Evolutionary conservation across 2,329 filamentous ascomycete species (phyloP), one percentile per base, ranked within the genome.

Genomic region (Gaeumannomyces sp.): DNA sequence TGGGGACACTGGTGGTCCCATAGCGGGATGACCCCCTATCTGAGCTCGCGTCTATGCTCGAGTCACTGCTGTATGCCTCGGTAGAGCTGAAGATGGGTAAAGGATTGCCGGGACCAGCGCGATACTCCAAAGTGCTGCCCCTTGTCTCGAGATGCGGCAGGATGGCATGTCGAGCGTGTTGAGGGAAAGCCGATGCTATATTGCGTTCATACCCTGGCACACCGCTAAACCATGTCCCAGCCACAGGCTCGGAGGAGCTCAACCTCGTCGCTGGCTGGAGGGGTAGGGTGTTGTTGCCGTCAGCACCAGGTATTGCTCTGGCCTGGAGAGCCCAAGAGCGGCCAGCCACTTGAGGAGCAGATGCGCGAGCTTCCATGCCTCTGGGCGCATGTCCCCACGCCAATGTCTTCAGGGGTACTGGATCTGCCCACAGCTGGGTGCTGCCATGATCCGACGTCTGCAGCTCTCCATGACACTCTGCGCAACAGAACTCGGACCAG

Each of bases 401-500:
- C 45, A 50, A 45, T 22, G 33, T 29, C 33, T 31, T 10, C 14
- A 29, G 38, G 60, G 27, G 27, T 10, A 53, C 16, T 6, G 27
- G 38, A 19, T 25, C n/a, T 7, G 50, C 33, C 16, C n/a, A 38
- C 22, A 62, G 16, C 7, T 31, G 25, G 7, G 0, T 27, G 38
- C 28, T 29, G 11, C 28, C 29, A 13, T 29, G 33, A 19, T 28
- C 35, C 19, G 38, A 16, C 16, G 3, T 53, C 14, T 13, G n/a
- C 14, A 14, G 11, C 19, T 27, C 60, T 53, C 25, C 27, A 16
- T 22, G 27, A 53, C 60, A 62, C 14, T 62, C 60, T 53, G 13
- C 4, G 11, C 60, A 62, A 11, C 60, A 62, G n/a, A 62, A 62
- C 25, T 62, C 60, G 5, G 7, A 5, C n/a, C 35, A 62, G n/a